Evolutionary conservation across 495 filamentous ascomycete species (phyloP).

Genomic region (Neurospora sp.): DNA sequence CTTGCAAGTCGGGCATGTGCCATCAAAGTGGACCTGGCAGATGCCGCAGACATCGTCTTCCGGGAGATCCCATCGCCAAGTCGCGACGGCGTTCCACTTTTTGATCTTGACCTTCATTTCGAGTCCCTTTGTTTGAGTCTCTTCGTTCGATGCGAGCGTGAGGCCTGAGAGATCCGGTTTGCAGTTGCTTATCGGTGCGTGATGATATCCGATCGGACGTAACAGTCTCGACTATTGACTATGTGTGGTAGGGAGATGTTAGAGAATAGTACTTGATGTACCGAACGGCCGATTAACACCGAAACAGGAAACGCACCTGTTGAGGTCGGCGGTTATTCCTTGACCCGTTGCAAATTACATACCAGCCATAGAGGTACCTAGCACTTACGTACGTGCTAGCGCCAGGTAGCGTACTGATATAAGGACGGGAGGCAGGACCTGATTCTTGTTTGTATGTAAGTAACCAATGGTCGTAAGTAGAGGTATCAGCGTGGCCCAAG

Average conservation of each 20-base stretch:
- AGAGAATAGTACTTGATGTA: background rate
- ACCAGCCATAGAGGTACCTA: background rate
- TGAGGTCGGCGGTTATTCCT: background rate
- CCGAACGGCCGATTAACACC: background rate
- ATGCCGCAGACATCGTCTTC: conserved; percentile 98
- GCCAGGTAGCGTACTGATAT: background rate
- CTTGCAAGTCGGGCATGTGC: conserved; percentile 95
- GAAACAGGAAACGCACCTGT: background rate
- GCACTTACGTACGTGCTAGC: background rate
- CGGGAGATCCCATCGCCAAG: conserved; percentile 96
- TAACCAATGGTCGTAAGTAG: background rate
- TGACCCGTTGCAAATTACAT: background rate
- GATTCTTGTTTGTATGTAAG: background rate
- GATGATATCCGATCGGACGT: background rate
- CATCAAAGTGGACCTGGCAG: conserved; percentile 95
- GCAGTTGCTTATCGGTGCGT: background rate
- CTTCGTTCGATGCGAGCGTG: background rate
- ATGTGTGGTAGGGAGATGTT: background rate
- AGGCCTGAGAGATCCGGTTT: background rate
- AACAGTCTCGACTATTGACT: background rate
- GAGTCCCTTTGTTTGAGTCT: background rate
- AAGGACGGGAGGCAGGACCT: too few relatives aligned
- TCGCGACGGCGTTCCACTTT: conserved; percentile 85
- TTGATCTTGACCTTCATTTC: conserved; percentile 89
- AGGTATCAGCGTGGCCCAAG: background rate